Evolutionary conservation across 495 filamentous ascomycete species (phyloP).

Genomic region (Xylaria bambusicola): DNA sequence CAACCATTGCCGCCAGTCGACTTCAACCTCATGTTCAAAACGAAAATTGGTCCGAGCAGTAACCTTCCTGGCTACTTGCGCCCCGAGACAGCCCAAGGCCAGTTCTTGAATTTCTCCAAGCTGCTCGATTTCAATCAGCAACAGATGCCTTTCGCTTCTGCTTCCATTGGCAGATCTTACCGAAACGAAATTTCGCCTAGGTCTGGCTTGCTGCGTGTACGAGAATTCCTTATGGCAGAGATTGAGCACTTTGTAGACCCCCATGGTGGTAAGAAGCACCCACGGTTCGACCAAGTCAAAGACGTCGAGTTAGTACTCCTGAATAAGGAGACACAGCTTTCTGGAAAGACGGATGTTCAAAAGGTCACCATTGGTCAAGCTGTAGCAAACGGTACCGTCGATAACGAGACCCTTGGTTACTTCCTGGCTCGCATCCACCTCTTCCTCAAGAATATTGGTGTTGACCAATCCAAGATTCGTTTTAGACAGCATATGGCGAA

Average conservation of each 20-base stretch:
- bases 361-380: slow-evolving; percentile 61
- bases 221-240: slow-evolving; percentile 83
- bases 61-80: slow-evolving; percentile 62
- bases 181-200: slow-evolving; percentile 79
- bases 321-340: slow-evolving; percentile 57
- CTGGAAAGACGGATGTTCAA: slow-evolving; percentile 59
- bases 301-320: slow-evolving; percentile 64
- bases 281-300: slow-evolving; percentile 66
- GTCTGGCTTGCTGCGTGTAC: slow-evolving; percentile 71
- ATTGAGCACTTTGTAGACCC: slow-evolving; percentile 83
- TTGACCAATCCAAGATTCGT: slow-evolving; percentile 62
- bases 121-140: slow-evolving; percentile 77
- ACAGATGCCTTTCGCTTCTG: slow-evolving; percentile 75
- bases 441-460: slow-evolving; percentile 63
- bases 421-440: slow-evolving; percentile 66
- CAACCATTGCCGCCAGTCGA: slow-evolving; percentile 63
- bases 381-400: slow-evolving; percentile 58
- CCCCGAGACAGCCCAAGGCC: slow-evolving; percentile 75
- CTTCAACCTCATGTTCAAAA: slow-evolving; percentile 83
- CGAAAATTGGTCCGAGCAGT: slow-evolving; percentile 68
- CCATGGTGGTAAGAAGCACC: slow-evolving; percentile 68
- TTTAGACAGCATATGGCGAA: slow-evolving; percentile 74
- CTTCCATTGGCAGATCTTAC: slow-evolving; percentile 77
- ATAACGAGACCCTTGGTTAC: slow-evolving; percentile 73
- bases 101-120: slow-evolving; percentile 75